Evolutionary conservation across 2,329 filamentous ascomycete species (phyloP), one percentile per base, ranked within the genome.

Genomic region (Stagonosporopsis chrysanthemi): DNA sequence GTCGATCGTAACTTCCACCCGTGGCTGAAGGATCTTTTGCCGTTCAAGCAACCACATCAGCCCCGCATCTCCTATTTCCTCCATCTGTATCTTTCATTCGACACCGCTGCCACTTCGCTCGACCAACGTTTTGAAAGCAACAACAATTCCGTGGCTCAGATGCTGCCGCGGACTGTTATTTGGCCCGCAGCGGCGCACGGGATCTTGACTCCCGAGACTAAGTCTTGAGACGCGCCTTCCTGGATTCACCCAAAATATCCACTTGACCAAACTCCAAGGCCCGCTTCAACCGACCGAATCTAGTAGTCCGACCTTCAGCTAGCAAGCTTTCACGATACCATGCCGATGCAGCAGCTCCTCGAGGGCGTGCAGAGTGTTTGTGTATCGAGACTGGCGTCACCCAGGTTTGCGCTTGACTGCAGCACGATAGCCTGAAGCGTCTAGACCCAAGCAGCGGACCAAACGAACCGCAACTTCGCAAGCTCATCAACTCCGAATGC

Each of bases 1-100:
- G 54, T 41, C 48, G 54, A 57, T 57, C 54, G 36, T 31, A 57
- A 52, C 48, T 52, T 52, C 54, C 48, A 48, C 48, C 40, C 48
- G 29, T n/a, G 38, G 42, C 14, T 31, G 17, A 57, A 57, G 43
- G 43, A 52, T 48, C 49, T 39, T 23, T 39, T 31, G 43, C 15
- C 38, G 47, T 38, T 48, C 24, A 15, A 49, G 33, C 36, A 57
- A 35, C 43, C 24, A 26, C 49, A 44, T 29, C 43, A 31, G 35
- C 54, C 48, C 48, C 54, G 43, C 54, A 48, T 39, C 36, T 26
- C 43, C 24, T 43, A 24, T 12, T 40, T 17, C 43, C 36, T 28
- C 31, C 43, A 47, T 33, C 36, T 40, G 19, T 14, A 29, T 31
- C 24, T 44, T 22, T 40, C 44, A 28, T 26, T 52, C 36, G 28